These are phyloP conservation scores for Crepidotus variabilis DNA, from an alignment of 768 basidiomycete species.

Conservation along the genomic window DNA sequence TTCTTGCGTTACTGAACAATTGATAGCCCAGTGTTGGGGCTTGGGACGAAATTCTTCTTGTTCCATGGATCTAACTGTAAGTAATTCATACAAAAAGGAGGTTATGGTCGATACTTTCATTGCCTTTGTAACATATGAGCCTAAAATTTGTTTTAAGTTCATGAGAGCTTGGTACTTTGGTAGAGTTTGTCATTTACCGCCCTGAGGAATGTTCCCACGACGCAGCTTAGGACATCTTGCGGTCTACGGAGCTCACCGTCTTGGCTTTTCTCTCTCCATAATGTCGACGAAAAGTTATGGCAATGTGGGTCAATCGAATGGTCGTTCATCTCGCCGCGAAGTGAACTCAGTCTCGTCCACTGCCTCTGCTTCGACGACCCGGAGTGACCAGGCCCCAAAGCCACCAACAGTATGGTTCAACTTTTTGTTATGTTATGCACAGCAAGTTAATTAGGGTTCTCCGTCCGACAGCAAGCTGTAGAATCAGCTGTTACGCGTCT, in stretches of 20 bases:
- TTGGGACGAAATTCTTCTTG: neutral
- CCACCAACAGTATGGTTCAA: neutral
- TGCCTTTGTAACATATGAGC: neutral
- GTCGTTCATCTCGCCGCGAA: constrained; percentile 49
- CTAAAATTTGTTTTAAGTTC: too few relatives aligned
- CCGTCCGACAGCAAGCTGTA: constrained; percentile 58
- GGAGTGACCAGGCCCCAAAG: constrained; percentile 26
- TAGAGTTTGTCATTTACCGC: neutral
- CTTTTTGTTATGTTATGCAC: neutral
- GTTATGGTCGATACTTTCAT: neutral
- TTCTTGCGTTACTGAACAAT: too few relatives aligned
- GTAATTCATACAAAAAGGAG: neutral
- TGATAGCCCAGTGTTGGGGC: too few relatives aligned
- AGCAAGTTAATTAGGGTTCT: neutral
- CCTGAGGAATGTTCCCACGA: neutral
- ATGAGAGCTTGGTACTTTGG: neutral
- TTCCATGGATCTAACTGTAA: neutral
- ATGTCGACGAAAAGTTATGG: constrained; percentile 27
- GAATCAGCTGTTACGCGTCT: constrained; percentile 91
- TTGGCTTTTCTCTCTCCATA: constrained; percentile 2
- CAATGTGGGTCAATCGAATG: constrained; percentile 21
- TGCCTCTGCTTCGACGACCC: constrained; percentile 35
- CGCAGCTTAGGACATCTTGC: neutral
- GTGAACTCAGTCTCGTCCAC: constrained; percentile 49
- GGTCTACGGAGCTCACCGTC: neutral